phyloP scores from a whole-genome alignment of 495 filamentous ascomycete genomes.

The Tetracladium marchalianum region DNA sequence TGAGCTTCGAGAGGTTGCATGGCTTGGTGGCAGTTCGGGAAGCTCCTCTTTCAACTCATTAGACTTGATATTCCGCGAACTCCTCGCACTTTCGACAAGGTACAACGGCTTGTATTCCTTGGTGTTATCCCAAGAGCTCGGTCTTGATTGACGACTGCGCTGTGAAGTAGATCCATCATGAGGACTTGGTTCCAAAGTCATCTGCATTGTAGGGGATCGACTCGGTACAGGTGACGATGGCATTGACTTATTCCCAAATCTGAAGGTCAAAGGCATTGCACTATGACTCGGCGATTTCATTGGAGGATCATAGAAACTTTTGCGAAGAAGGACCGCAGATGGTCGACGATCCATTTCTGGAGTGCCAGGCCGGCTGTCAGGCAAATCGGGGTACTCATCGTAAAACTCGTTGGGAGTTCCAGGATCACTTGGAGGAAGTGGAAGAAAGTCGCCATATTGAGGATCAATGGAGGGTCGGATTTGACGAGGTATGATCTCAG shows the following conservation, averaged over 20 bases:
- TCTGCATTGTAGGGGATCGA: conserved; percentile 27
- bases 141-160: conserved; percentile 25
- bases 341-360: conserved; percentile 22
- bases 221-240: conserved; percentile 30
- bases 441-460: conserved; percentile 42
- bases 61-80: neutral
- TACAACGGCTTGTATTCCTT: conserved; percentile 39
- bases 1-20: conserved; percentile 21
- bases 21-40: conserved; percentile 25
- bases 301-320: conserved; percentile 13
- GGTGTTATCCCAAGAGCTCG: conserved; percentile 39
- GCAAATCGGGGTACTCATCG: conserved; percentile 33
- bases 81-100: conserved; percentile 33
- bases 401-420: conserved; percentile 19
- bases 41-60: conserved; percentile 10
- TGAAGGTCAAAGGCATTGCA: conserved; percentile 37
- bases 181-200: conserved; percentile 20
- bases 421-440: conserved; percentile 41
- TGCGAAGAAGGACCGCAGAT: conserved; percentile 5
- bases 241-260: conserved; percentile 31
- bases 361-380: conserved; percentile 40
- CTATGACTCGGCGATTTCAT: conserved; percentile 37
- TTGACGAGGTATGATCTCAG: conserved; percentile 35
- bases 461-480: conserved; percentile 49
- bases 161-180: conserved; percentile 19